These are phyloP conservation scores for Tetraselmis chui DNA, from an alignment of 139 green algal genomes.

Conservation along the genomic window DNA sequence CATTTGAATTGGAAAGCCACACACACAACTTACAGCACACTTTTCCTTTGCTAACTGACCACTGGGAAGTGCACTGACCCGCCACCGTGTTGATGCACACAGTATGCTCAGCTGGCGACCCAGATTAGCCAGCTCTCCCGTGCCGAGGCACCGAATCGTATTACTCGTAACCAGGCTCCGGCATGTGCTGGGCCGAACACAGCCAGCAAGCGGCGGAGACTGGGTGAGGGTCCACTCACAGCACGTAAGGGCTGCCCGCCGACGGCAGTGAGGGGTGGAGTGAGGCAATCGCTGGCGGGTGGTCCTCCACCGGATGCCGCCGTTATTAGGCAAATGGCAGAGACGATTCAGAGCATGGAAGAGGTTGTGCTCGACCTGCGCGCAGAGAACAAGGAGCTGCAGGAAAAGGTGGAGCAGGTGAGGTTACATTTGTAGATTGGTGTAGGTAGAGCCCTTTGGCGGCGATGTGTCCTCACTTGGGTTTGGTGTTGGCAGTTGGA, in stretches of 20 bases:
- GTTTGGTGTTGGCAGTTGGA: not conserved
- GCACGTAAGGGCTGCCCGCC: not conserved
- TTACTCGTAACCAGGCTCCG: not conserved
- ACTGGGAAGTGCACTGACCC: no score
- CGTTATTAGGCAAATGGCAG: not conserved
- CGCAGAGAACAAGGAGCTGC: not conserved
- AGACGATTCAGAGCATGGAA: not conserved
- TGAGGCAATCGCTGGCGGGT: not conserved
- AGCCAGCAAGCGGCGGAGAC: not conserved
- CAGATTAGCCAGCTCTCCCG: slow-evolving; percentile 39
- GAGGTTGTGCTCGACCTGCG: not conserved
- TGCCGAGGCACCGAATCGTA: slow-evolving; percentile 24
- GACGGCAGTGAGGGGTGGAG: not conserved
- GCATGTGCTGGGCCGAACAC: not conserved
- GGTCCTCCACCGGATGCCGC: not conserved
- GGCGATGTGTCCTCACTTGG: not conserved
- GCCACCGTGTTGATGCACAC: not conserved
- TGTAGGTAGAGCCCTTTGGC: not conserved
- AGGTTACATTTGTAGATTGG: no score
- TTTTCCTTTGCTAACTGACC: not conserved
- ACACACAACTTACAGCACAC: slow-evolving; percentile 5
- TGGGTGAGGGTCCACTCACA: not conserved
- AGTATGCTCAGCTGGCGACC: slow-evolving; percentile 41
- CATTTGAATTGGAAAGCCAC: no score
- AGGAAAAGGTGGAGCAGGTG: not conserved